Conservation (phyloP, 192 early-diverging fungal genomes). For the Coemansia sp. region DNA sequence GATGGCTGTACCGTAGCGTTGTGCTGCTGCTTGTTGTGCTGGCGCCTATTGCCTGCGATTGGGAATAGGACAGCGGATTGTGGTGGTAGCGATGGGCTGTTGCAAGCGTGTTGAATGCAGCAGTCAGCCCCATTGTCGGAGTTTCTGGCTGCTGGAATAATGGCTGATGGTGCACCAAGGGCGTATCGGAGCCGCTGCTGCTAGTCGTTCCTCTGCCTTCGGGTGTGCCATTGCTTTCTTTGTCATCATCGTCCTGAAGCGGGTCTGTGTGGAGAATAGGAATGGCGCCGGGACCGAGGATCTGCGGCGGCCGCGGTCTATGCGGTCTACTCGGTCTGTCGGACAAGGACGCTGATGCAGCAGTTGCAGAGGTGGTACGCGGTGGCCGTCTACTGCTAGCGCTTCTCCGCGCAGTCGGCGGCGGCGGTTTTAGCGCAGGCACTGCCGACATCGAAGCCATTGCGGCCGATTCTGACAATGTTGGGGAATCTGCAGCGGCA, state of each 20-base stretch:
- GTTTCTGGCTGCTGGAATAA: slow-evolving; percentile 18
- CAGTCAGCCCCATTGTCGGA: slow-evolving; percentile 36
- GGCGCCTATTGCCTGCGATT: not conserved
- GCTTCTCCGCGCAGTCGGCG: slow-evolving; percentile 3
- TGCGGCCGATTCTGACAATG: not conserved
- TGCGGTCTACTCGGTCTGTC: slow-evolving; percentile 4
- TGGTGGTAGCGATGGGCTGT: slow-evolving; percentile 10
- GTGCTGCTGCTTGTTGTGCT: not conserved
- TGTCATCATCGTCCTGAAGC: not conserved
- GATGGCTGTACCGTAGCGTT: not conserved
- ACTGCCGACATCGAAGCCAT: not conserved
- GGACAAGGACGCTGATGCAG: not conserved
- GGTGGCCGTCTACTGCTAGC: not conserved
- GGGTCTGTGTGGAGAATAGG: slow-evolving; percentile 46
- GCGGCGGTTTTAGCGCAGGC: not conserved
- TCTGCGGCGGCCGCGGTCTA: slow-evolving; percentile 11
- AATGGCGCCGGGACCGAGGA: slow-evolving; percentile 46
- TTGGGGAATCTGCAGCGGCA: not conserved
- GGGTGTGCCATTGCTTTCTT: not conserved
- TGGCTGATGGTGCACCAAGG: slow-evolving; percentile 16
- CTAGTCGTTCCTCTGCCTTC: slow-evolving; percentile 8
- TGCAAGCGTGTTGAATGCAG: slow-evolving; percentile 34
- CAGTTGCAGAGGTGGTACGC: not conserved
- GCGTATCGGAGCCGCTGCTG: slow-evolving; percentile 25
- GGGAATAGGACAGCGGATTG: not conserved